Base-by-base conservation (phyloP, 2,329 filamentous ascomycete species). In the Phialocephala subalpina region DNA sequence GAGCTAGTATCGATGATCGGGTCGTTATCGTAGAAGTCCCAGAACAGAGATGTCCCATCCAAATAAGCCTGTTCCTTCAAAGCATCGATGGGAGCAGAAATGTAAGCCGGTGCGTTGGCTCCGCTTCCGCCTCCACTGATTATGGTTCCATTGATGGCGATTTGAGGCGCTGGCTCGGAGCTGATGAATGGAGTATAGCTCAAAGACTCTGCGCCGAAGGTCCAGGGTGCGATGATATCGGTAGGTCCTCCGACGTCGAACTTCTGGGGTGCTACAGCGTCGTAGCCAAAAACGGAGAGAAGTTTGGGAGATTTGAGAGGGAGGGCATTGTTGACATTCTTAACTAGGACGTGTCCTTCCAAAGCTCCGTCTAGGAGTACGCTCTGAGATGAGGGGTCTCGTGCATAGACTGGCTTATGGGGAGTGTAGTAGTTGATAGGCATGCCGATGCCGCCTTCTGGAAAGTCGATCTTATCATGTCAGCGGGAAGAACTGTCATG, bases 281-380 rank as follows among this genome's bases (percentile, higher is more conserved):
- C 88, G 73, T 90, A 90, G 29, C 88, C 86, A 72, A 86, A 89
- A 16, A 90, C 69, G 0, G 87, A 86, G 42, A 91, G 69, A 66
- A 86, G 72, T 65, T 80, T 79, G 16, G 80, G 81, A 6, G 76
- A 76, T 27, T 80, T 80, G 5, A 88, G 76, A 0, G 86, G 86
- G 0, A 88, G 78, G 2, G 82, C 75, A 14, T 78, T 77, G 64
- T 82, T 80, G 2, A 70, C 73, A 63, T 88, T 88, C 79, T 92
- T 91, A 25, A 92, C 80, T 22, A 92, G 76, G n/a, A 90, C 88
- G 64, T 90, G 87, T 2, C 89, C 87, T 71, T 90, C 87, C 3
- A 88, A 78, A 0, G 87, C 87, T 40, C 86, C 85, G n/a, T 86
- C 79, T 0, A 88, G 73, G 0, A 89, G 74, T 0, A 83, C 81